Evolutionary conservation across 495 filamentous ascomycete genomes (phyloP).

Genomic region (Tuber brumale): DNA sequence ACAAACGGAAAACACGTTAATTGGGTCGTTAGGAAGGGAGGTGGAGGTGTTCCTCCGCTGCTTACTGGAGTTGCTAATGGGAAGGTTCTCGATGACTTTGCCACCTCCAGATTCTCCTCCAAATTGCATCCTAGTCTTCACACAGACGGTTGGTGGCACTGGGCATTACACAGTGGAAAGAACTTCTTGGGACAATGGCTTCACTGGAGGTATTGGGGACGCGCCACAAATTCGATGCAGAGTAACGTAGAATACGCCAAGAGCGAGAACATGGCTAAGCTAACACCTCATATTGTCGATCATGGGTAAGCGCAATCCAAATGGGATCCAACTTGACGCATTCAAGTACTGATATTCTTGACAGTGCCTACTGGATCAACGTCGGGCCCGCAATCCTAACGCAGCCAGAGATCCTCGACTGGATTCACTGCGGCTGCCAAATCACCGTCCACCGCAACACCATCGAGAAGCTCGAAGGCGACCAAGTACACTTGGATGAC

Average conservation of each 20-base stretch:
- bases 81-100: constrained; percentile 22
- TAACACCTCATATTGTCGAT: constrained; percentile 14
- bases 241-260: constrained; percentile 11
- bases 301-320: constrained; percentile 7
- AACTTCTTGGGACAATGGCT: constrained; percentile 21
- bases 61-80: constrained; percentile 38
- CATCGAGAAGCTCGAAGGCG: constrained; percentile 3
- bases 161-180: constrained; percentile 17
- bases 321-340: background rate
- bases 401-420: constrained; percentile 8
- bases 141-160: constrained; percentile 16
- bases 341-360: constrained; percentile 8
- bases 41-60: constrained; percentile 40
- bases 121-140: constrained; percentile 22
- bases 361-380: constrained; percentile 22
- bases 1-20: constrained; percentile 45
- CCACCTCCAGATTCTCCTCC: constrained; percentile 12
- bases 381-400: constrained; percentile 12
- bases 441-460: constrained; percentile 15
- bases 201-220: constrained; percentile 22
- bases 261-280: constrained; percentile 19
- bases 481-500: constrained; percentile 3
- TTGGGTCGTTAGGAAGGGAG: constrained; percentile 45
- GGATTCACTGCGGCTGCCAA: constrained; percentile 8
- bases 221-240: constrained; percentile 2